Conservation (phyloP, 2,329 filamentous ascomycete species). For the Ophiostoma perfectum region DNA sequence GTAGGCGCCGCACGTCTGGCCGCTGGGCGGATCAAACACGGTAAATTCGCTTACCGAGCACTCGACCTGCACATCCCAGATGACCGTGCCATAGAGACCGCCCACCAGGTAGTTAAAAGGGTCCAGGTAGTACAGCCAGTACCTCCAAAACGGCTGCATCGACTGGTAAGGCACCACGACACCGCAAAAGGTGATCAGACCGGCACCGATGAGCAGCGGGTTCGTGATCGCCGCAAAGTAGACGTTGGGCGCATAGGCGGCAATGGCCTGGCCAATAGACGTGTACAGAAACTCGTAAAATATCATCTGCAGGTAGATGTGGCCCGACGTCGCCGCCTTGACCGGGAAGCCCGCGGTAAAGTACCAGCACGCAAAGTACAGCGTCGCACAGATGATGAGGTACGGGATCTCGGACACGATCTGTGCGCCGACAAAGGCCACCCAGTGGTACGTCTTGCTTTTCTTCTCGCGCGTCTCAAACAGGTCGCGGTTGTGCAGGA, state of each 20-base stretch:
- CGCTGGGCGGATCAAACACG: constrained; percentile 55
- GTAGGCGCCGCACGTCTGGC: constrained; percentile 57
- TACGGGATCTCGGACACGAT: constrained; percentile 82
- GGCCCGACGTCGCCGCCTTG: constrained; percentile 60
- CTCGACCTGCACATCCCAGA: constrained; percentile 59
- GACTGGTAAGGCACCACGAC: constrained; percentile 55
- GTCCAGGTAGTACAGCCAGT: constrained; percentile 69
- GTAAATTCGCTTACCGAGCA: constrained; percentile 68
- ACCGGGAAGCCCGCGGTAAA: constrained; percentile 73
- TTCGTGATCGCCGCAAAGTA: constrained; percentile 61
- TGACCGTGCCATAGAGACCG: constrained; percentile 63
- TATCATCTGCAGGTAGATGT: constrained; percentile 62
- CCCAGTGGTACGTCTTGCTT: constrained; percentile 79
- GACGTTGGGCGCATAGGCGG: constrained; percentile 61
- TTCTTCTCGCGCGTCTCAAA: constrained; percentile 83
- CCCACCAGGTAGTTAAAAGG: constrained; percentile 78
- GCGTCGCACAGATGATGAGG: constrained; percentile 66
- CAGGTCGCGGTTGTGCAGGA: constrained; percentile 72
- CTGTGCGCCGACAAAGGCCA: constrained; percentile 76
- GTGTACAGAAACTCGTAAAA: constrained; percentile 67
- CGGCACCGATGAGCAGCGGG: constrained; percentile 44
- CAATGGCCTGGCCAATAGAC: constrained; percentile 69
- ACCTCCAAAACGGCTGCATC: constrained; percentile 69
- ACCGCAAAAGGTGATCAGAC: constrained; percentile 56
- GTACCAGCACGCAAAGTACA: constrained; percentile 69